Conservation (phyloP, 495 filamentous ascomycete species). For the Bombardia bombarda region DNA sequence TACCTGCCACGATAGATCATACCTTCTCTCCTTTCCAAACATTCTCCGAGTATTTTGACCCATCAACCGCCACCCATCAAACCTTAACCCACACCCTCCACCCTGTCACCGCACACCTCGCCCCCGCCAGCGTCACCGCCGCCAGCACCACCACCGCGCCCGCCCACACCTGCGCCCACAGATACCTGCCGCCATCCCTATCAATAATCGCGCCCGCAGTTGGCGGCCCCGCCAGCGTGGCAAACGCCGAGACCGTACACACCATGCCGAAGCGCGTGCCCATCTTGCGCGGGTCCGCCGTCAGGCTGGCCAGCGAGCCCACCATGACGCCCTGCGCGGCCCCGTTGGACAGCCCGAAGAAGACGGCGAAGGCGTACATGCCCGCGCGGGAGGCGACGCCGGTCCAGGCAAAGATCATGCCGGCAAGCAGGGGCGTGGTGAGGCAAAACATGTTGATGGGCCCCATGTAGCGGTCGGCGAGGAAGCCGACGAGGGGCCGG, state of each 20-base stretch:
- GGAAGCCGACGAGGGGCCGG: slow-evolving; percentile 28
- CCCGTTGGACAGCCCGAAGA: slow-evolving; percentile 33
- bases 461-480: slow-evolving; percentile 31
- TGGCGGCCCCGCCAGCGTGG: slow-evolving; percentile 35
- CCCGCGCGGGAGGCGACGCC: slow-evolving; percentile 24
- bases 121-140: slow-evolving; percentile 10
- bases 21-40: too few species aligned
- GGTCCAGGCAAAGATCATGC: slow-evolving; percentile 31
- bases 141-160: slow-evolving; percentile 24
- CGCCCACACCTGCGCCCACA: slow-evolving; percentile 37
- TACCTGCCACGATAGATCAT: too few species aligned
- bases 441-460: slow-evolving; percentile 32
- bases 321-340: slow-evolving; percentile 31
- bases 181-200: slow-evolving; percentile 21
- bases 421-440: slow-evolving; percentile 20
- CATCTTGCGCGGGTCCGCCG: slow-evolving; percentile 32
- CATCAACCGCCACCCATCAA: too few species aligned
- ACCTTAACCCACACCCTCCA: slow-evolving; percentile 20
- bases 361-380: slow-evolving; percentile 34
- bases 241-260: slow-evolving; percentile 30
- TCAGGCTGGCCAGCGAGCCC: slow-evolving; percentile 31
- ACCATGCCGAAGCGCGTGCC: slow-evolving; percentile 39
- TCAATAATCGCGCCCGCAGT: slow-evolving; percentile 39
- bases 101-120: slow-evolving; percentile 15
- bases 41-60: too few species aligned